These are phyloP conservation scores for Leptographium flavum DNA, from an alignment of 2,329 filamentous ascomycete genomes.

Conservation along the genomic window DNA sequence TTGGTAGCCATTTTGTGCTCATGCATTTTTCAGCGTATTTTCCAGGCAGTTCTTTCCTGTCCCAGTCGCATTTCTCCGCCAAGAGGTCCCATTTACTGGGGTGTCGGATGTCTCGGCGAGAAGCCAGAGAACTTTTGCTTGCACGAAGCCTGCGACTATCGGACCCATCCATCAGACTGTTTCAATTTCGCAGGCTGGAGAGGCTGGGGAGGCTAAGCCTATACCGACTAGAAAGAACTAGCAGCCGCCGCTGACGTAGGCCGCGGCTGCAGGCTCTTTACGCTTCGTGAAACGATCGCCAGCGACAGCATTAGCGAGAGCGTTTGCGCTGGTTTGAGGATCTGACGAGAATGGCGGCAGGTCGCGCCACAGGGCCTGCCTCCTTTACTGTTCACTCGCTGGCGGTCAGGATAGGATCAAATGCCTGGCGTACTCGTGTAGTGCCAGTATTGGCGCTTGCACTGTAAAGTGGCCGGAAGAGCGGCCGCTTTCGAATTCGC, in stretches of 20 bases:
- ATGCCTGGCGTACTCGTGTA: too few species aligned
- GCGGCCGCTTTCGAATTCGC: too few species aligned
- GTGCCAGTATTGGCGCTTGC: too few species aligned
- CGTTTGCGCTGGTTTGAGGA: background rate
- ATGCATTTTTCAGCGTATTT: too few species aligned
- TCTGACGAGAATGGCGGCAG: background rate
- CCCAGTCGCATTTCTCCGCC: background rate
- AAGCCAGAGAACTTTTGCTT: background rate
- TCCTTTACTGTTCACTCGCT: too few species aligned
- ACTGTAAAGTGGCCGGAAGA: too few species aligned
- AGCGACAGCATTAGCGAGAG: background rate
- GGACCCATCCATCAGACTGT: background rate
- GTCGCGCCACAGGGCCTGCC: background rate
- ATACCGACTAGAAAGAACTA: background rate
- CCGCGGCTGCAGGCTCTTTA: background rate
- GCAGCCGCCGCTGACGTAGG: background rate
- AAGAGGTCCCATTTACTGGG: background rate
- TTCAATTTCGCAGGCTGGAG: background rate
- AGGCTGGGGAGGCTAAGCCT: too few species aligned
- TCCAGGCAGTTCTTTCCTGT: too few species aligned
- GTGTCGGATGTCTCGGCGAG: conserved; percentile 1
- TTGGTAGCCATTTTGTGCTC: too few species aligned
- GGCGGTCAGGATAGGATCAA: too few species aligned
- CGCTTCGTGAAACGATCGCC: background rate
- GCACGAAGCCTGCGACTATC: too few species aligned